Evolutionary conservation across 495 filamentous ascomycete species (phyloP).

Genomic region (Cercophora sp.): DNA sequence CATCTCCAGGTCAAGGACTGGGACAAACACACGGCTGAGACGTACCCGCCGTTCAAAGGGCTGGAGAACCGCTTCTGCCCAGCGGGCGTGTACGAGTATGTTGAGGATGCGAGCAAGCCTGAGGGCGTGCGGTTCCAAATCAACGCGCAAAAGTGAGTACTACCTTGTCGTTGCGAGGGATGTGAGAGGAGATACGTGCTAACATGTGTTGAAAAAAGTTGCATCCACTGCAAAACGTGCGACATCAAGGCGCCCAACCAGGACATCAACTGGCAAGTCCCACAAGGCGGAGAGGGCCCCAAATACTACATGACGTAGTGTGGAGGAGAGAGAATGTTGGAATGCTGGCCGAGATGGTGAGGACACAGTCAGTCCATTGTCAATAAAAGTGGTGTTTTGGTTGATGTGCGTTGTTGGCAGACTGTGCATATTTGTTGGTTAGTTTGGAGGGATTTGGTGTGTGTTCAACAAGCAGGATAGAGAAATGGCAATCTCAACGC

Average conservation of each 20-base stretch:
- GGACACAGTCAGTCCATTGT: too few relatives aligned
- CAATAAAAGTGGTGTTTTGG: too few relatives aligned
- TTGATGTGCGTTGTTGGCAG: too few relatives aligned
- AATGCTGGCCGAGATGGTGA: too few relatives aligned
- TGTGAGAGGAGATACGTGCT: too few relatives aligned
- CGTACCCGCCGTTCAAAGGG: constrained; percentile 86
- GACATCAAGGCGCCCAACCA: constrained; percentile 97
- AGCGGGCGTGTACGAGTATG: constrained; percentile 98
- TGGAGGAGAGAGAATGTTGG: too few relatives aligned
- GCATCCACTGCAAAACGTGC: constrained; percentile 99
- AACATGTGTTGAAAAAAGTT: too few relatives aligned
- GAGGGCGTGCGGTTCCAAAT: constrained; percentile 94
- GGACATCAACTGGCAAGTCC: constrained; percentile 95
- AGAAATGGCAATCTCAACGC: too few relatives aligned
- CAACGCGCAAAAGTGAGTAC: constrained; percentile 90
- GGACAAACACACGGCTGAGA: constrained; percentile 77
- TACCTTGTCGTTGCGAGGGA: background rate
- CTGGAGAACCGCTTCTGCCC: constrained; percentile 98
- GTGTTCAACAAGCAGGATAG: too few relatives aligned
- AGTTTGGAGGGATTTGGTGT: too few relatives aligned
- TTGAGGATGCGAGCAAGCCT: constrained; percentile 80
- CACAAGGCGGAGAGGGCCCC: constrained; percentile 92
- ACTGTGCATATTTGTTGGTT: too few relatives aligned
- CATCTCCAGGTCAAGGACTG: constrained; percentile 93
- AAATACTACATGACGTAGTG: constrained; percentile 86